Percentiles rank a stretch among this genome's conserved stretches.
phyloP scores from a whole-genome alignment of 441 rosid species.

The Populus tomentosa region DNA sequence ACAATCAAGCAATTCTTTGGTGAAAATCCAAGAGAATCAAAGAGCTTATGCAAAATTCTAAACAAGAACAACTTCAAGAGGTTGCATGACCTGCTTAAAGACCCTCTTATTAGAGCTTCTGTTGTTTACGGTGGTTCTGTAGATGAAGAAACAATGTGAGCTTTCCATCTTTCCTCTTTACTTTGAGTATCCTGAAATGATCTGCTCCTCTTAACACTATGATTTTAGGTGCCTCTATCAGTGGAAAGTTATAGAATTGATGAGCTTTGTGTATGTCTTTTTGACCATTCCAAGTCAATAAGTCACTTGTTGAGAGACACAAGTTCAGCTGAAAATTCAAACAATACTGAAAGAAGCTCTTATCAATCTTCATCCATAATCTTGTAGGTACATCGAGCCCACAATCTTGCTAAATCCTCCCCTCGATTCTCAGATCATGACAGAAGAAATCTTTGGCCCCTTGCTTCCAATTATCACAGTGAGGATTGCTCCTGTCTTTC shows the following conservation, averaged over 20 bases:
- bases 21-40: constrained; percentile 46
- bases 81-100: constrained; percentile 42
- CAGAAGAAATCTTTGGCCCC: constrained; percentile 87
- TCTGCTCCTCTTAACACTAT: not conserved
- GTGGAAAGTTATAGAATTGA: not conserved
- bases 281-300: too few species aligned
- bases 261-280: too few species aligned
- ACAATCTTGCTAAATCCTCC: constrained; percentile 88
- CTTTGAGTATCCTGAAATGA: not conserved
- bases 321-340: not conserved
- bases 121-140: constrained; percentile 63
- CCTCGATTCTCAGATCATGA: constrained; percentile 80
- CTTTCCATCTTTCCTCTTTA: not conserved
- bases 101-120: constrained; percentile 57
- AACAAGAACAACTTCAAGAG: constrained; percentile 54
- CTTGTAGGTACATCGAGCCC: constrained; percentile 68
- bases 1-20: constrained; percentile 54
- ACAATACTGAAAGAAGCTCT: not conserved
- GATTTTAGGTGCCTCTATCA: not conserved
- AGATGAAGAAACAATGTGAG: constrained; percentile 58
- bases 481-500: constrained; percentile 9
- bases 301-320: too few species aligned
- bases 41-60: constrained; percentile 46
- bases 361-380: not conserved
- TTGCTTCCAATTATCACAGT: constrained; percentile 85